Conservation (phyloP, 2,329 filamentous ascomycete genomes). For the Ilyonectria robusta region DNA sequence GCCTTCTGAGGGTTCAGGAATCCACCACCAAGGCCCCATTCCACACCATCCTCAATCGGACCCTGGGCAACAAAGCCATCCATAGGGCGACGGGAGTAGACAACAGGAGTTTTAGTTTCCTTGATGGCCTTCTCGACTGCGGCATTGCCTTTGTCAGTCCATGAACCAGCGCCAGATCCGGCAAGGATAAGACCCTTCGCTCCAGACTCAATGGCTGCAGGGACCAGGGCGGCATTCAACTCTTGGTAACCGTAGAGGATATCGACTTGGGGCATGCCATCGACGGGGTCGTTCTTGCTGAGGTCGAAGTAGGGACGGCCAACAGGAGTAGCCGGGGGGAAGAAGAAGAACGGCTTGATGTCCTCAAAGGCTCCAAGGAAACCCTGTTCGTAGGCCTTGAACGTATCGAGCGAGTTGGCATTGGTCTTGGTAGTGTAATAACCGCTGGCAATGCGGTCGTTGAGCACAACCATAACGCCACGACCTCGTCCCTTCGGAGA, state of each 20-base stretch:
- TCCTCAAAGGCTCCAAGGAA: slow-evolving; percentile 71
- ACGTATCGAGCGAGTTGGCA: slow-evolving; percentile 73
- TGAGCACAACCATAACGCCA: slow-evolving; percentile 72
- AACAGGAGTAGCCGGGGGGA: slow-evolving; percentile 61
- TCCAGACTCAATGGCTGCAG: slow-evolving; percentile 61
- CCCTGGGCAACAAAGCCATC: slow-evolving; percentile 61
- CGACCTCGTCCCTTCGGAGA: slow-evolving; percentile 57
- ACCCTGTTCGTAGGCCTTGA: slow-evolving; percentile 69
- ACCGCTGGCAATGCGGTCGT: slow-evolving; percentile 70
- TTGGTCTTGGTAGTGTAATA: slow-evolving; percentile 73
- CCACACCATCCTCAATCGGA: slow-evolving; percentile 49
- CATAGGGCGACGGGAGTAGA: slow-evolving; percentile 63
- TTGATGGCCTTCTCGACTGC: slow-evolving; percentile 60
- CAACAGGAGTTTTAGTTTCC: slow-evolving; percentile 61
- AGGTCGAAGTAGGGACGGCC: slow-evolving; percentile 61
- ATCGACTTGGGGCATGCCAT: slow-evolving; percentile 66
- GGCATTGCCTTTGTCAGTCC: slow-evolving; percentile 44
- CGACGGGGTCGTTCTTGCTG: slow-evolving; percentile 40
- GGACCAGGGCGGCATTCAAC: slow-evolving; percentile 61
- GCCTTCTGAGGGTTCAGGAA: slow-evolving; percentile 69
- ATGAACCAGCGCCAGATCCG: slow-evolving; percentile 65
- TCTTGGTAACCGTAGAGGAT: slow-evolving; percentile 69
- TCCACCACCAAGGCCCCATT: slow-evolving; percentile 59
- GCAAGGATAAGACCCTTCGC: slow-evolving; percentile 69
- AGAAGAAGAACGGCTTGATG: slow-evolving; percentile 72